Percentiles rank a stretch among this genome's conserved stretches.
Evolutionary conservation across 306 rosid species (phyloP).

Genomic region (Betula pendula): DNA sequence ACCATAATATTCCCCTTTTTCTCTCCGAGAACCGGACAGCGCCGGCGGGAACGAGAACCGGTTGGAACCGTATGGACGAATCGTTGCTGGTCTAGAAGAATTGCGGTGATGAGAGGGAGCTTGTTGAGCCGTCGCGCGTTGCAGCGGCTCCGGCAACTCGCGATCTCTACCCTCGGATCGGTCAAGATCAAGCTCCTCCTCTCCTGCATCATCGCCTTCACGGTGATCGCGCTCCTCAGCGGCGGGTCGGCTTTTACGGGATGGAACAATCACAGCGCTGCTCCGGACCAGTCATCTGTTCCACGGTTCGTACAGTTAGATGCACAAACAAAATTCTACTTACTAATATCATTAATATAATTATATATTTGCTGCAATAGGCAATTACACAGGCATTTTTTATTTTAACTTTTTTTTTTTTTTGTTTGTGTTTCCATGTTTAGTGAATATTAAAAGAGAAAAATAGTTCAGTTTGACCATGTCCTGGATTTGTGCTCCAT

Average conservation of each 20-base stretch:
- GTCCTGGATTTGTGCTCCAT: neutral
- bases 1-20: neutral
- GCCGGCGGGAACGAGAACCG: neutral
- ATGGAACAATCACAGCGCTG: slow-evolving; percentile 42
- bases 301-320: slow-evolving; percentile 54
- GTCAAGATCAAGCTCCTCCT: slow-evolving; percentile 71
- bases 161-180: slow-evolving; percentile 67
- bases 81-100: neutral
- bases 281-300: slow-evolving; percentile 33
- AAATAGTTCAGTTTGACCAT: neutral
- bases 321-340: neutral
- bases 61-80: neutral
- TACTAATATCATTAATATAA: neutral
- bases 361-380: neutral
- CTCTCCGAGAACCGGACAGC: neutral
- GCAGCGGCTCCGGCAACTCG: slow-evolving; percentile 61
- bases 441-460: neutral
- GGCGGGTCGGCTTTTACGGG: slow-evolving; percentile 53
- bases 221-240: slow-evolving; percentile 47
- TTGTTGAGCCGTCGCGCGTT: slow-evolving; percentile 64
- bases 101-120: slow-evolving; percentile 63
- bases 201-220: slow-evolving; percentile 56
- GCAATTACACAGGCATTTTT: too few species aligned
- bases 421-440: slow-evolving; percentile 3
- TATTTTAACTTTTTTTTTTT: too few species aligned